Base-by-base conservation (phyloP, 345 rosid genomes). In the Eucalyptus caleyi region DNA sequence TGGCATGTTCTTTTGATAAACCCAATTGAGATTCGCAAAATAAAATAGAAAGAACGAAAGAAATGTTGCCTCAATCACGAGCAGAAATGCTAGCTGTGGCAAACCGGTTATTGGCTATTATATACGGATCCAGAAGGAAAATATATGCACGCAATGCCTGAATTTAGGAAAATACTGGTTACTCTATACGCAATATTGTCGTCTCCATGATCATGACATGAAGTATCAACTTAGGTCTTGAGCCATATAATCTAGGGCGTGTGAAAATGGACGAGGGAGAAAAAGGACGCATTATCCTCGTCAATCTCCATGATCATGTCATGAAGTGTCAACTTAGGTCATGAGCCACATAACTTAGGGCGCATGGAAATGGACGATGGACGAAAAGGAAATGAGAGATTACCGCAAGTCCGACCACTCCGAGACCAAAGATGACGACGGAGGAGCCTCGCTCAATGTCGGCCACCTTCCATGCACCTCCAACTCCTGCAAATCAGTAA, bases 361-460 rank as follows among this genome's bases (percentile, higher is more conserved):
- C 5, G 42, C 2, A 3, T 5, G 42, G 13, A 18, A 32, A 34
- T 69, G 81, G 44, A 69, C 24, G 37, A 69, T 11, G 80, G 44
- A 69, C 42, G 37, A 86, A 21, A 86, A 13, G 44, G 21, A 21
- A 26, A 4, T 4, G 50, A 37, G 24, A 32, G 86, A 19, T 14
- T 92, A 95, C 99, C 93, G 97, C 95, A n/a, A 97, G 96, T 34
- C 98, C 97, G 54, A 96, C 95, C 23, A 92, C 93, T 45, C 98
- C 98, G 13, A 96, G 93, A 7, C 99, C 98, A 87, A 97, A 96
- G 40, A 97, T 95, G 60, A 96, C 97, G 7, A 96, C 94, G 1
- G 94, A 94, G n/a, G 97, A 95, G 49, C 96, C 98, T 86, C 89
- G 90, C 86, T 95, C 96, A 6, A 96, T 93, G 19, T 87, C 89